A percentile compares a stretch with the other conserved stretches of the same genome.
phyloP scores from a whole-genome alignment of 352 stramenopile genomes.

The Phytophthora rubi region DNA sequence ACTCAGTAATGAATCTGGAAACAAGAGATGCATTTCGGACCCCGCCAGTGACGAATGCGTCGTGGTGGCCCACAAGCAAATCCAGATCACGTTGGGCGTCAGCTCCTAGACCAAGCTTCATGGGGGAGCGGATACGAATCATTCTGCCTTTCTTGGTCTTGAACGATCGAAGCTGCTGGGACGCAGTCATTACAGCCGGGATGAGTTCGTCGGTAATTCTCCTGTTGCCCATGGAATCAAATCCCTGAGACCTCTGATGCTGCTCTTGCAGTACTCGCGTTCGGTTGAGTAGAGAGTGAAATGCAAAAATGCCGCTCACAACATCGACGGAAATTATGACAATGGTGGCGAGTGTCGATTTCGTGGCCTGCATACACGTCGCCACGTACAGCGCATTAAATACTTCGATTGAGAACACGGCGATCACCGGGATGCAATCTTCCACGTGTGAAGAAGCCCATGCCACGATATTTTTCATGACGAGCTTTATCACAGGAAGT shows the following conservation, averaged over 20 bases:
- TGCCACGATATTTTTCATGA: conserved; percentile 34
- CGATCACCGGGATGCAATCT: conserved; percentile 29
- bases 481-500: too few species aligned
- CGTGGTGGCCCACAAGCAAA: conserved; percentile 11
- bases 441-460: conserved; percentile 19
- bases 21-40: not conserved
- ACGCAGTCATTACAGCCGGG: conserved; percentile 1
- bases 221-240: not conserved
- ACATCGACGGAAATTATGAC: conserved; percentile 27
- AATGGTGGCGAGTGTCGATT: conserved; percentile 23
- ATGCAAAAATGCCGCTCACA: conserved; percentile 9
- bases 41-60: not conserved
- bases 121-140: conserved; percentile 13
- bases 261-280: conserved; percentile 5
- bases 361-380: conserved; percentile 33
- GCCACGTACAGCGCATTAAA: conserved; percentile 39
- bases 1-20: not conserved
- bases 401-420: conserved; percentile 39
- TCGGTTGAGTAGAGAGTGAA: not conserved
- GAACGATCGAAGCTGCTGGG: not conserved
- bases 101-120: not conserved
- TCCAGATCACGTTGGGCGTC: conserved; percentile 14
- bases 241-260: not conserved
- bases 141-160: conserved; percentile 6
- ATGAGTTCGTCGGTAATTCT: not conserved